Conservation (phyloP, 495 filamentous ascomycete genomes). For the Corynascus novoguineensis region DNA sequence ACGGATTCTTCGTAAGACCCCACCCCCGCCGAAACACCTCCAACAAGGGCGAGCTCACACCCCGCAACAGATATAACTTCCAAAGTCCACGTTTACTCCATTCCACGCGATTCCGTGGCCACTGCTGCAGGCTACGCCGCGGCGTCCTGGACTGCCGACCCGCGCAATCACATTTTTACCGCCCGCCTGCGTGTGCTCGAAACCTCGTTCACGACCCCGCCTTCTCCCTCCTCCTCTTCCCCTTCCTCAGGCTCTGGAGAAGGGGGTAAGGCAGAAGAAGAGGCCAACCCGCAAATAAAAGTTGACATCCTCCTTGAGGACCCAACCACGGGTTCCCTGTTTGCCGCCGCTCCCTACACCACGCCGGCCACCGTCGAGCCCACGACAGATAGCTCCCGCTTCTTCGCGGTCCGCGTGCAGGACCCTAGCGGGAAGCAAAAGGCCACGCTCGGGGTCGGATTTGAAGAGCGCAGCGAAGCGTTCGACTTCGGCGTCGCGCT, state of each 20-base stretch:
- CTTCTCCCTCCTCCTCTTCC: constrained; percentile 11
- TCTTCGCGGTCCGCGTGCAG: constrained; percentile 74
- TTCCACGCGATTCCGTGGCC: constrained; percentile 56
- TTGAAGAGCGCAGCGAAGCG: constrained; percentile 76
- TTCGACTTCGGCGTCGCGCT: constrained; percentile 78
- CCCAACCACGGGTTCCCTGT: constrained; percentile 59
- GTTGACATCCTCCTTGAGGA: constrained; percentile 74
- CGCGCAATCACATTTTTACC: constrained; percentile 70
- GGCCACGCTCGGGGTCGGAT: constrained; percentile 74
- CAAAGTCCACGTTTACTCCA: constrained; percentile 71
- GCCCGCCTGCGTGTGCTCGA: constrained; percentile 74
- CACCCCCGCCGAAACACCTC: neutral
- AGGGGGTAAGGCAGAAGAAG: neutral
- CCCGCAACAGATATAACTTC: constrained; percentile 45
- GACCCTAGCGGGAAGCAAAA: constrained; percentile 62
- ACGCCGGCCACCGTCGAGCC: constrained; percentile 56
- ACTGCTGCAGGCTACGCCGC: constrained; percentile 70
- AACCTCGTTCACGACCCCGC: constrained; percentile 52
- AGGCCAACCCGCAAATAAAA: constrained; percentile 46
- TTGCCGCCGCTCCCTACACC: constrained; percentile 73
- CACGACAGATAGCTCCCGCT: constrained; percentile 65
- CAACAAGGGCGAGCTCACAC: neutral
- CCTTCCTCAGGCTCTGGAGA: neutral
- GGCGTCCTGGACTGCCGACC: constrained; percentile 65
- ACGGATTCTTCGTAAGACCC: constrained; percentile 54